Evolutionary conservation across 2,329 filamentous ascomycete genomes (phyloP), one percentile per base, ranked within the genome.

Genomic region (Fusarium heterosporum): DNA sequence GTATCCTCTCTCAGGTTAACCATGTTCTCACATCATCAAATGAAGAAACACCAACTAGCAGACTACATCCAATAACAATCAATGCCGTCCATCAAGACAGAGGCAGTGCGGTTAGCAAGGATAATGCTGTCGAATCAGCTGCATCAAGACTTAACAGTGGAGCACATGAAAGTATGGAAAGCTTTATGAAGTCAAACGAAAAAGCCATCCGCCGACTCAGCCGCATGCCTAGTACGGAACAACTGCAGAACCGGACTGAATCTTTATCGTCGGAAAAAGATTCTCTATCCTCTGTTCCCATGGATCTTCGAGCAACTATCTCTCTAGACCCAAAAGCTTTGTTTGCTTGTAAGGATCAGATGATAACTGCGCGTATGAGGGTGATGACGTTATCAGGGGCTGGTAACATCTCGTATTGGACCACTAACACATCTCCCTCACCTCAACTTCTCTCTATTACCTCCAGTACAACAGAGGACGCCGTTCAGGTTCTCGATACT

Each of bases 161-260:
- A 0, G 63, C 68, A 0, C 25, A 71, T 1, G 28, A 61, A 2
- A 46, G 53, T 6, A 71, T 71, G 56, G 51, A 61, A 2, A 55
- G 26, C 1, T 71, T 71, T 11, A 64, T 71, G 12, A 68, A 71
- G 39, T 59, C 63, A 11, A 71, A 71, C 16, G 60, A 61, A 13
- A 71, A 40, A 0, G 68, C 63, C 0, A 68, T 71, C 0, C 68
- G 62, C 1, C 50, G 68, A 0, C n/a, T 71, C 0, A 71, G 68
- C 12, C 65, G 12, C 2, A 49, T 70, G 17, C 69, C 68, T 1
- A 59, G 30, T 28, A 39, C 43, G 1, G 34, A 61, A 2, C 68
- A 71, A 6, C 7, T 68, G 0, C 49, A 62, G 0, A 45, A 63
- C 4, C 51, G 71, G 0, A 46, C 56, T 4, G 51, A 50, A 1